Base-by-base conservation (phyloP, 2,329 filamentous ascomycete species). In the Delphinella strobiligena region DNA sequence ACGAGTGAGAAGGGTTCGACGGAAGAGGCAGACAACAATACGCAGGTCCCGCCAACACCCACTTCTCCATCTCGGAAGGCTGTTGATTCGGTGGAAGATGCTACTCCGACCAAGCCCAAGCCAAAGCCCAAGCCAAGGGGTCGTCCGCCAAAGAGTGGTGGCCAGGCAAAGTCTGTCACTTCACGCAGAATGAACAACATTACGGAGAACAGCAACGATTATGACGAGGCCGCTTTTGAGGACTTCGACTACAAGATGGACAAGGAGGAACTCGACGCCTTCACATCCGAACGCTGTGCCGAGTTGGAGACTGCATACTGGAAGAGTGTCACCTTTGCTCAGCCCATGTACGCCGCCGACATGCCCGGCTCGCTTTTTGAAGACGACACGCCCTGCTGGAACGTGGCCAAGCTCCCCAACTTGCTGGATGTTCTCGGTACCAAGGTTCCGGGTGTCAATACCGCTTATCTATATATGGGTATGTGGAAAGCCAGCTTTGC, bases 401-500 rank as follows among this genome's bases (percentile, higher is more conserved):
- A 98, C 51, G 76, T 98, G 33, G 91, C 93, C 51, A 93, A 93
- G 56, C 71, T 98, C 19, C 85, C 86, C 10, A 98, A 96, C 51
- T 65, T 98, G 41, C 72, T 98, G 30, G 91, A 98, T 60, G 85
- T 95, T 3, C 70, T 98, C 2, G 91, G 91, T 5, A 89, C 87
- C 41, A 94, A 95, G 51, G 86, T 98, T 7, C 93, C 91, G 3
- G 91, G 91, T 49, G 93, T 98, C 55, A 98, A 98, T 55, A 98
- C 89, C 2, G 89, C 91, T 2, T 98, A 98, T 55, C 74, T 98
- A 2, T 98, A 98, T 56, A 71, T 98, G 44, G 91, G 91, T 32
- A 98, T 98, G 91, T 98, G 91, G 91, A 96, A 96, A 61, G 89
- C 91, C 10, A 96, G 91, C 0, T 98, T 98, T 59, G 91, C 91